These are phyloP conservation scores for Fennellomyces sp. DNA, from an alignment of 371 early-diverging fungal species.

Conservation along the genomic window DNA sequence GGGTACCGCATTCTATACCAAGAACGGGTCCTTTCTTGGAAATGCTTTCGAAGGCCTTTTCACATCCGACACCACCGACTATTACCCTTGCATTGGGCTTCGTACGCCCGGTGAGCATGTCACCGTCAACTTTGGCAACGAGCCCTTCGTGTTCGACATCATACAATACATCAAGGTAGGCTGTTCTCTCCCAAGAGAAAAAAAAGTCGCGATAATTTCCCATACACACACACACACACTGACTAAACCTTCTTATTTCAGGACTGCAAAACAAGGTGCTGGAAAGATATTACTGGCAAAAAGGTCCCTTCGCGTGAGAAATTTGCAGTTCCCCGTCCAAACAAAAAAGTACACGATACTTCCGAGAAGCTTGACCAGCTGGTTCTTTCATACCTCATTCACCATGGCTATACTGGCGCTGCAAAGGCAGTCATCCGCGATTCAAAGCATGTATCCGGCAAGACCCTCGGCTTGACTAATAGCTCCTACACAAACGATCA, in stretches of 20 bases:
- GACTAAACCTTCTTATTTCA: background rate
- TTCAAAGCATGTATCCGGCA: slow-evolving; percentile 16
- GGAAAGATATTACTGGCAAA: slow-evolving; percentile 9
- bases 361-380: slow-evolving; percentile 47
- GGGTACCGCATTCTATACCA: slow-evolving; percentile 85
- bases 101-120: slow-evolving; percentile 87
- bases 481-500: slow-evolving; percentile 19
- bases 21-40: slow-evolving; percentile 88
- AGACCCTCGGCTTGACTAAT: slow-evolving; percentile 18
- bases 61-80: slow-evolving; percentile 32
- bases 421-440: slow-evolving; percentile 64
- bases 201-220: background rate
- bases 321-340: background rate
- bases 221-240: background rate
- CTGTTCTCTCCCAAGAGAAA: background rate
- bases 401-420: slow-evolving; percentile 76
- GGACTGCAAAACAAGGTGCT: slow-evolving; percentile 11
- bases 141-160: slow-evolving; percentile 88
- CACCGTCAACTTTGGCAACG: slow-evolving; percentile 89
- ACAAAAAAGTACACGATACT: background rate
- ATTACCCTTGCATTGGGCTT: slow-evolving; percentile 90
- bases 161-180: slow-evolving; percentile 70
- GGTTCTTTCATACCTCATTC: slow-evolving; percentile 76
- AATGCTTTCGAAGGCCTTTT: slow-evolving; percentile 30
- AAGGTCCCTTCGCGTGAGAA: background rate